Evolutionary conservation across 345 rosid species (phyloP), one percentile per base, ranked within the genome.

Genomic region (Salix exigua): DNA sequence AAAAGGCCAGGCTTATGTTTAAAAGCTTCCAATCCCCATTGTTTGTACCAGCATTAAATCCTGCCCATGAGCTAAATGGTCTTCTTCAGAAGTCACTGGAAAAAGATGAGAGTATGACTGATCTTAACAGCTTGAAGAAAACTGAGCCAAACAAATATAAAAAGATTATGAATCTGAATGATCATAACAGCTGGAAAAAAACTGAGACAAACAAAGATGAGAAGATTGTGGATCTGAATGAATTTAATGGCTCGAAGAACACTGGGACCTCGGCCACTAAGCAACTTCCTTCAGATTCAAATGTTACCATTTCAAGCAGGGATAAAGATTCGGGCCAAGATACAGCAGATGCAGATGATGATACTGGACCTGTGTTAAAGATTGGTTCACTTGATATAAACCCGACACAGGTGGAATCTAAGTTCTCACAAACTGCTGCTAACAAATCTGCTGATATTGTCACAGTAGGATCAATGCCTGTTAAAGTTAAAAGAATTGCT

Each of bases 391-490:
- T 85, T 40, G 46, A 82, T 44, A 77, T 82, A 72, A 83, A 85
- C 50, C 80, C 85, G 3, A 86, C 75, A 74, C 75, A 65, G 68
- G 77, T 68, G 0, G 80, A 76, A 65, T 78, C 75, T 16, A 60
- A 81, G 75, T 30, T 76, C 3, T 28, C 63, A 65, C 42, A 73
- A 14, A 75, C 78, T 74, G 58, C 33, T 63, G 21, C 77, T 19
- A 66, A 40, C 4, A 51, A 72, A 50, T 31, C 83, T 76, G 72
- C 71, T 70, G 2, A 75, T 62, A 79, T 83, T 42, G 86, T 90
- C 66, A 93, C 89, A 3, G 88, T 89, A 10, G 96, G 97, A 72
- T 88, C 94, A 46, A 73, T 90, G 86, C 90, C 93, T 9, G 81
- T 95, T 53, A 90, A 94, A 77, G 93, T 94, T 11, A 87, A 85